Percentiles rank a stretch among this genome's conserved stretches.
These are phyloP conservation scores for Prunus kanzakura DNA, from an alignment of 306 rosid species.

Conservation along the genomic window DNA sequence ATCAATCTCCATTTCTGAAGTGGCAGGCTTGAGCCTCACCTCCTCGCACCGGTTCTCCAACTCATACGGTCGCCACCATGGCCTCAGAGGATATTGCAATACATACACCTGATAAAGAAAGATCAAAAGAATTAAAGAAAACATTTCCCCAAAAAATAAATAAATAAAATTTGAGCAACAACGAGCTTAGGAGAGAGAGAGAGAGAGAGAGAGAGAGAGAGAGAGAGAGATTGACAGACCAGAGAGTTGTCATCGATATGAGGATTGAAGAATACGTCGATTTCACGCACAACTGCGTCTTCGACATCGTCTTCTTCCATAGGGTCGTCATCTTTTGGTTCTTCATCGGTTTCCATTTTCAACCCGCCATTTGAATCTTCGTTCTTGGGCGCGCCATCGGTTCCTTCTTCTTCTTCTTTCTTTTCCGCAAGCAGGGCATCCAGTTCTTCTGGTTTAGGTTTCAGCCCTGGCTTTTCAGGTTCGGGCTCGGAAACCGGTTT, in stretches of 20 bases:
- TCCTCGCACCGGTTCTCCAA: constrained; percentile 72
- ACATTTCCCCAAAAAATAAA: background rate
- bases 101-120: constrained; percentile 48
- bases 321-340: constrained; percentile 36
- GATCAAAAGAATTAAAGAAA: background rate
- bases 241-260: constrained; percentile 42
- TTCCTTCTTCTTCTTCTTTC: constrained; percentile 34
- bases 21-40: constrained; percentile 69
- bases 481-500: constrained; percentile 25
- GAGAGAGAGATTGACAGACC: constrained; percentile 26
- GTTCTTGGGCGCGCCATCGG: constrained; percentile 11
- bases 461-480: constrained; percentile 24
- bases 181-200: background rate
- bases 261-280: constrained; percentile 71
- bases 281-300: constrained; percentile 75
- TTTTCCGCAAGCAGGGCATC: constrained; percentile 21
- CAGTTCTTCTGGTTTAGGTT: constrained; percentile 33
- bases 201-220: no score
- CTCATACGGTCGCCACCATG: constrained; percentile 84
- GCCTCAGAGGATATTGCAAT: constrained; percentile 84
- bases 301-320: constrained; percentile 52
- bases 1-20: constrained; percentile 67
- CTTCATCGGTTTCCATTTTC: constrained; percentile 42
- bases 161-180: background rate
- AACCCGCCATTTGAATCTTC: constrained; percentile 32